Conservation (phyloP, 805 yeast species). For the Saturnispora zaruensis region DNA sequence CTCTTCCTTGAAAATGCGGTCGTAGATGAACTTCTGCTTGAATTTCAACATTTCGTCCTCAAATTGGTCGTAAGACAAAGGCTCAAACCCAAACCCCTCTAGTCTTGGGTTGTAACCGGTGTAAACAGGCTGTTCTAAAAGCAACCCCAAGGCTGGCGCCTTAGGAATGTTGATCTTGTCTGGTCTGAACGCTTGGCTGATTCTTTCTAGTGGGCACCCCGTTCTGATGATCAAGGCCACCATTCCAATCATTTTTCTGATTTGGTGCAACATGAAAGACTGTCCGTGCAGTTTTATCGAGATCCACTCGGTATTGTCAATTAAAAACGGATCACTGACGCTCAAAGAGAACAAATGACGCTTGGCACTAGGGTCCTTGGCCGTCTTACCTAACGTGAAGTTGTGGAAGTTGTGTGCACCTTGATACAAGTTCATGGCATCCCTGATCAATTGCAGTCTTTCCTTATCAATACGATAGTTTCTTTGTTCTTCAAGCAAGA, state of each 20-base stretch:
- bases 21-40: slow-evolving; percentile 83
- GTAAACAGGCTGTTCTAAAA: slow-evolving; percentile 87
- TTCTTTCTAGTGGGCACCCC: slow-evolving; percentile 72
- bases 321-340: slow-evolving; percentile 83
- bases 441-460: slow-evolving; percentile 54
- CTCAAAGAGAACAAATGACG: slow-evolving; percentile 73
- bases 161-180: slow-evolving; percentile 84
- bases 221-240: slow-evolving; percentile 79
- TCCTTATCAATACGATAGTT: slow-evolving; percentile 55
- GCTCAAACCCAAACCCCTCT: slow-evolving; percentile 67
- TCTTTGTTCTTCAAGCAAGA: slow-evolving; percentile 63
- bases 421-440: slow-evolving; percentile 61
- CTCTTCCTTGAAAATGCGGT: slow-evolving; percentile 87
- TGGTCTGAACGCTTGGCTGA: slow-evolving; percentile 65
- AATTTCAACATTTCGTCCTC: slow-evolving; percentile 70
- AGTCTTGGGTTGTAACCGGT: slow-evolving; percentile 72
- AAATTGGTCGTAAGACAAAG: slow-evolving; percentile 58
- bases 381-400: slow-evolving; percentile 43
- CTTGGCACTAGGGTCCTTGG: slow-evolving; percentile 75
- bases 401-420: slow-evolving; percentile 82
- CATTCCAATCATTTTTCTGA: slow-evolving; percentile 96
- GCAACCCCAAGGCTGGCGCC: slow-evolving; percentile 91
- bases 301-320: slow-evolving; percentile 92
- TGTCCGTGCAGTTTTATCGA: slow-evolving; percentile 96
- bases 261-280: slow-evolving; percentile 96